Base-by-base conservation (phyloP, 495 filamentous ascomycete species). In the Penicillium parvum region DNA sequence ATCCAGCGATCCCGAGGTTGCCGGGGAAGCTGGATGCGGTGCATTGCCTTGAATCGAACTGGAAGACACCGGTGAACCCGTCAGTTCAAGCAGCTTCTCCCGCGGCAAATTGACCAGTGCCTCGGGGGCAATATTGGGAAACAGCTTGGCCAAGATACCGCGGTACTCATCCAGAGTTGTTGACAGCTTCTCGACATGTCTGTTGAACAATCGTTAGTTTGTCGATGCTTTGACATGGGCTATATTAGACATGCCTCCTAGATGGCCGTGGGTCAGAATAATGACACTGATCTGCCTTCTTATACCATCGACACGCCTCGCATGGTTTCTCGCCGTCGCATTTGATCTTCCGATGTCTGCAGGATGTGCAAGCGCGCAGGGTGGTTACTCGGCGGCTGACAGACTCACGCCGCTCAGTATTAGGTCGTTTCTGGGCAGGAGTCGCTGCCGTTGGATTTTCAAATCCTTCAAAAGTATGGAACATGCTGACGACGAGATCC, bases 61-160 rank as follows among this genome's bases (percentile, higher is more conserved):
- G n/a, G 61, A 30, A 27, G 38, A 25, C n/a, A n/a, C n/a, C n/a
- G n/a, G n/a, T 35, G 57, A 12, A n/a, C 30, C 30, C 17, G 52
- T 58, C 14, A 78, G 51, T 40, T 75, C 68, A 18, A 79, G 52
- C 18, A 79, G 63, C 39, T 72, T 73, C 45, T 78, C 72, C 11
- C 74, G 60, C 0, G 73, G 52, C 35, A 79, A 37, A 35, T 69
- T 62, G 7, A 60, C 43, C 4, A 79, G 46, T 8, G 63, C 53
- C 8, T 74, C 69, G 0, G 68, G 66, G 4, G 60, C 27, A 10
- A 58, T 29, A 21, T 56, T 50, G 7, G 68, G 68, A 40, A 72
- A 71, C 7, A 72, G 43, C 32, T 55, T 69, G 15, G 62, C 55
- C 6, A 72, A 47, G 5, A 70, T 54, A 20, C 45, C 44, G 2